A percentile compares a stretch with the other conserved stretches of the same genome.
These are phyloP conservation scores for Colletotrichum sp. DNA, from an alignment of 2,329 filamentous ascomycete species.

Conservation along the genomic window DNA sequence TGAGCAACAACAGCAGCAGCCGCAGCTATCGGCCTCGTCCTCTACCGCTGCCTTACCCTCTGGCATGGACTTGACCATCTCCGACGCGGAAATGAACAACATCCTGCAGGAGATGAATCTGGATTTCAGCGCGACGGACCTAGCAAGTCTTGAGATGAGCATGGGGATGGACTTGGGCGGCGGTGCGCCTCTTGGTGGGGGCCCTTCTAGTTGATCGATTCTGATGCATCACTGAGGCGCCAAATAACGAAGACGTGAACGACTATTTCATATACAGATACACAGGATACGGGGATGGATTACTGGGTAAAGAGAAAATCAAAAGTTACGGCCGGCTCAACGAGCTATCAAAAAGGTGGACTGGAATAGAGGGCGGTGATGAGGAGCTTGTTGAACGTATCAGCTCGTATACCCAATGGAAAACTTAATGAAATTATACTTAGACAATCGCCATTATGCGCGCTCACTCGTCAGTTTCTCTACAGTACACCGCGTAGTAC, in stretches of 20 bases:
- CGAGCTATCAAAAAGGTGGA: not conserved
- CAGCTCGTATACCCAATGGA: not conserved
- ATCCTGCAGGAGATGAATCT: conserved; percentile 51
- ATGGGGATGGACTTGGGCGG: conserved; percentile 13
- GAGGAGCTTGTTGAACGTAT: not conserved
- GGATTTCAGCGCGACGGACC: conserved; percentile 36
- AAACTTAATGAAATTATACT: not conserved
- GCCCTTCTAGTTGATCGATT: not conserved
- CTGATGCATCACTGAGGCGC: not conserved
- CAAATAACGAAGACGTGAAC: not conserved
- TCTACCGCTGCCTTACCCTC: conserved; percentile 24
- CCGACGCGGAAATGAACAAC: conserved; percentile 42
- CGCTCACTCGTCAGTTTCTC: not conserved
- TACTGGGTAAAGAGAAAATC: not conserved
- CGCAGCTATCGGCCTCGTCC: not conserved
- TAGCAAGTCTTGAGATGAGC: conserved; percentile 16
- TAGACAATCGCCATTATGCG: no score
- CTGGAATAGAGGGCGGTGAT: not conserved
- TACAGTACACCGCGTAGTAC: not conserved
- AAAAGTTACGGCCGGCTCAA: not conserved
- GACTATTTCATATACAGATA: not conserved
- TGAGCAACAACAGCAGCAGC: conserved; percentile 2
- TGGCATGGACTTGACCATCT: conserved; percentile 40
- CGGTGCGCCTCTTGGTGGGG: not conserved
- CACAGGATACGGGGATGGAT: not conserved